Evolutionary conservation across 257 asterid species (phyloP), one percentile per base, ranked within the genome.

Genomic region (Forsythia suspensa): DNA sequence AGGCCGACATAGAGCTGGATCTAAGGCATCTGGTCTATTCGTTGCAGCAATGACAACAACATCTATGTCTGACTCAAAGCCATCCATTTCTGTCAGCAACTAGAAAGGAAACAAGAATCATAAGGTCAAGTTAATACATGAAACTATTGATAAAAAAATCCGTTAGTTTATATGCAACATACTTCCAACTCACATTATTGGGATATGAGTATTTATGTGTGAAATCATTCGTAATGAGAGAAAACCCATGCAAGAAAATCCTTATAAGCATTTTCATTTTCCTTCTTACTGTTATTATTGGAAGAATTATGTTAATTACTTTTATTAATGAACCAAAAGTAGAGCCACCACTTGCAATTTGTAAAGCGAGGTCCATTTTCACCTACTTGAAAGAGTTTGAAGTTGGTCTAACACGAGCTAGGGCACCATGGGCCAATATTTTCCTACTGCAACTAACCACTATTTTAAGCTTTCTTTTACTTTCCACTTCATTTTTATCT

Each of bases 61-160:
- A 77, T 86, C 91, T 70, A 80, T 52, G 46, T 86, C 92, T 0
- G 97, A 89, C 69, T 94, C 98, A 61, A 96, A 96, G 65, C 98
- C 99, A 21, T 96, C 99, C 99, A 96, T 96, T 89, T 96, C 98
- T 52, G 99, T 96, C 88, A 96, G 94, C 89, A 96, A 90, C 98
- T 96, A 85, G 38, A 72, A 83, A 80, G 55, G 67, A 61, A 67
- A 81, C 40, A 79, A 74, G 12, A 7, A 63, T 40, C 76, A 42
- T 76, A 69, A 77, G 80, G 61, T 21, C 29, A 21, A 34, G 7
- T 52, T 65, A 52, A 42, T 13, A 52, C 65, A 38, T 5, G n/a
- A 79, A 40, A 73, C 12, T 57, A 43, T 34, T 2, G 67, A 63
- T 29, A 63, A 76, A 67, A 29, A 37, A 59, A 8, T 4, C 20